Percentiles rank a stretch among this genome's conserved stretches.
phyloP scores from a whole-genome alignment of 2,329 filamentous ascomycete genomes.

The Pseudogymnoascus sp. region DNA sequence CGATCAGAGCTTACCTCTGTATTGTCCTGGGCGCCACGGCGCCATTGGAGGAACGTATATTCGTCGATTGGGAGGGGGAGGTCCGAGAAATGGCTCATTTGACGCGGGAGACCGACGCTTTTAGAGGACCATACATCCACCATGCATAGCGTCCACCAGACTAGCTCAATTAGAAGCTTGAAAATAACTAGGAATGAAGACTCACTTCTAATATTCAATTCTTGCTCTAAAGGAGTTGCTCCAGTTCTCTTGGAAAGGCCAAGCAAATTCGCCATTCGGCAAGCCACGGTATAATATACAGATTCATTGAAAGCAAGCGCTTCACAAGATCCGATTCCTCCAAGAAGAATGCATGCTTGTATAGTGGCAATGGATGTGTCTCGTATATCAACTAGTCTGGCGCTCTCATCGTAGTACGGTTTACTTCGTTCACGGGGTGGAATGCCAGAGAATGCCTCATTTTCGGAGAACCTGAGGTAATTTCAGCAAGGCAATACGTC shows the following conservation, averaged over 20 bases:
- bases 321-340: slow-evolving; percentile 16
- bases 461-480: slow-evolving; percentile 17
- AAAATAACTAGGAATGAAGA: not conserved
- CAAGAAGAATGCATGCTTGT: slow-evolving; percentile 21
- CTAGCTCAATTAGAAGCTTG: slow-evolving; percentile 12
- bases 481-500: not conserved
- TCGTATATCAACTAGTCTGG: slow-evolving; percentile 17
- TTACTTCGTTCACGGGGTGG: slow-evolving; percentile 14
- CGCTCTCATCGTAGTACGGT: slow-evolving; percentile 13
- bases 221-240: slow-evolving; percentile 14
- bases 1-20: not conserved
- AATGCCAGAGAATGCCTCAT: slow-evolving; percentile 14
- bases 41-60: slow-evolving; percentile 10
- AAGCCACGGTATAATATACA: slow-evolving; percentile 20
- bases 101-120: slow-evolving; percentile 16
- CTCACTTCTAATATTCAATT: slow-evolving; percentile 19
- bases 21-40: not conserved
- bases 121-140: slow-evolving; percentile 23
- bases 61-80: slow-evolving; percentile 19
- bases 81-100: slow-evolving; percentile 16
- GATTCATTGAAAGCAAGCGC: slow-evolving; percentile 16
- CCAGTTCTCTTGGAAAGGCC: slow-evolving; percentile 15
- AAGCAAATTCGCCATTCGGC: slow-evolving; percentile 19
- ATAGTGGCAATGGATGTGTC: slow-evolving; percentile 18
- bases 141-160: slow-evolving; percentile 22